These are phyloP conservation scores for Aciculoconidium aculeatum DNA, from an alignment of 805 yeast species.

Conservation along the genomic window DNA sequence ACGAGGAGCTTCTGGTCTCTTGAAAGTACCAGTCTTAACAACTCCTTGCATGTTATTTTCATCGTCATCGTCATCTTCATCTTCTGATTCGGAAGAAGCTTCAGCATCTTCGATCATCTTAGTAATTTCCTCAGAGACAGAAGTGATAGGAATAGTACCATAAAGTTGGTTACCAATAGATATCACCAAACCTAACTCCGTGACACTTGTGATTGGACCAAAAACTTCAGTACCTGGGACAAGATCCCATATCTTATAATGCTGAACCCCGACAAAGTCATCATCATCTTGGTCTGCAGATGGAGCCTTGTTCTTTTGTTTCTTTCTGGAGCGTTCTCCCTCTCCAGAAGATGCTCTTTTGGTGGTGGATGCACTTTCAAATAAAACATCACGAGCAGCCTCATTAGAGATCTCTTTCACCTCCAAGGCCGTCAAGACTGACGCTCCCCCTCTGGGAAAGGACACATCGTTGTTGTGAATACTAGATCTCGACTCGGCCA, in stretches of 20 bases:
- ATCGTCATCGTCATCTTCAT: slow-evolving; percentile 34
- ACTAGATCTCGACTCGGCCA: slow-evolving; percentile 6
- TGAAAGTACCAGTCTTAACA: slow-evolving; percentile 16
- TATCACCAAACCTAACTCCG: slow-evolving; percentile 57
- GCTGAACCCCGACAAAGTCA: slow-evolving; percentile 49
- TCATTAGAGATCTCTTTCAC: slow-evolving; percentile 89
- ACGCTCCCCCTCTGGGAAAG: slow-evolving; percentile 95
- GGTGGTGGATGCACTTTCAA: slow-evolving; percentile 44
- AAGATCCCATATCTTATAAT: slow-evolving; percentile 55
- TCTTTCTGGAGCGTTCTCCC: slow-evolving; percentile 20
- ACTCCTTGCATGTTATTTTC: slow-evolving; percentile 27
- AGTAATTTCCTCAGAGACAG: slow-evolving; percentile 61
- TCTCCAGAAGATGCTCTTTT: slow-evolving; percentile 25
- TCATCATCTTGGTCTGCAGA: slow-evolving; percentile 20
- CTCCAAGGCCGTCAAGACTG: slow-evolving; percentile 83
- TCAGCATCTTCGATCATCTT: slow-evolving; percentile 51
- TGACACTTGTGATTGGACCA: slow-evolving; percentile 66
- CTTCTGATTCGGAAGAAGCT: slow-evolving; percentile 30
- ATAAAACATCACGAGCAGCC: slow-evolving; percentile 82
- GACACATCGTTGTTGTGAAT: slow-evolving; percentile 45
- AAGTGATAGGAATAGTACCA: slow-evolving; percentile 74
- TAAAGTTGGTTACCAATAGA: slow-evolving; percentile 74
- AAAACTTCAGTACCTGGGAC: slow-evolving; percentile 68
- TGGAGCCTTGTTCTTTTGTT: slow-evolving; percentile 12
- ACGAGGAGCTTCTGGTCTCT: slow-evolving; percentile 47